Evolutionary conservation across 805 yeast genomes (phyloP).

Genomic region (Nakazawaea ambrosiae): DNA sequence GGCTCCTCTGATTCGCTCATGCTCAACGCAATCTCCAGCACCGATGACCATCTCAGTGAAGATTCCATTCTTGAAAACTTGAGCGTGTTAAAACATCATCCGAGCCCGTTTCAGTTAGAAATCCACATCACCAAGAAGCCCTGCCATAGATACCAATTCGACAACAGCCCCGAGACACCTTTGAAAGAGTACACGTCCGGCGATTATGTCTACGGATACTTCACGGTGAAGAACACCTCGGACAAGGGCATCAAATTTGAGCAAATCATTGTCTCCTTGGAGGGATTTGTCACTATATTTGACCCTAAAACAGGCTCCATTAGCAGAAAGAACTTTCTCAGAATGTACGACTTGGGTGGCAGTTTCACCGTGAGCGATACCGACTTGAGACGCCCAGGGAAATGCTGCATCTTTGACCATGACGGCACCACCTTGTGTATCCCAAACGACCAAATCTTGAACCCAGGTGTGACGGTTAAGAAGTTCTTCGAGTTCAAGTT

Average conservation of each 20-base stretch:
- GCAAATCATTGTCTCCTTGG: conserved; percentile 53
- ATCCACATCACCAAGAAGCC: conserved; percentile 2
- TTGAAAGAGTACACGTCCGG: conserved; percentile 58
- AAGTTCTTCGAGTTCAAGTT: conserved; percentile 52
- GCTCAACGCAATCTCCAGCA: too few relatives aligned
- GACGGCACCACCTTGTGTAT: conserved; percentile 21
- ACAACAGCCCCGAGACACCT: conserved; percentile 19
- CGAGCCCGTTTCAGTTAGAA: background rate
- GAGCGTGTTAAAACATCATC: background rate
- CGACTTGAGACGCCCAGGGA: background rate
- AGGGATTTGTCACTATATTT: conserved; percentile 27
- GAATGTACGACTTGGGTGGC: conserved; percentile 56
- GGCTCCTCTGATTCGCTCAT: too few relatives aligned
- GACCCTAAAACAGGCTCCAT: background rate
- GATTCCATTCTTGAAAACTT: conserved; percentile 7
- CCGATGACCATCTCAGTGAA: background rate
- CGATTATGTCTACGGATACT: conserved; percentile 57
- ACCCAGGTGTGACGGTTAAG: conserved; percentile 42
- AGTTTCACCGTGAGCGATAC: conserved; percentile 10
- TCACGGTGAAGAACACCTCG: conserved; percentile 34
- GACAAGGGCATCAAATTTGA: conserved; percentile 44
- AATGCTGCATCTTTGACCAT: background rate
- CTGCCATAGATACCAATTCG: background rate
- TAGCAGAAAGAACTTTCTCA: conserved; percentile 26
- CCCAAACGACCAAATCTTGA: conserved; percentile 34